These are phyloP conservation scores for Physcomitrium patens DNA, from an alignment of 225 moss, liverwort and hornwort species.

Conservation along the genomic window DNA sequence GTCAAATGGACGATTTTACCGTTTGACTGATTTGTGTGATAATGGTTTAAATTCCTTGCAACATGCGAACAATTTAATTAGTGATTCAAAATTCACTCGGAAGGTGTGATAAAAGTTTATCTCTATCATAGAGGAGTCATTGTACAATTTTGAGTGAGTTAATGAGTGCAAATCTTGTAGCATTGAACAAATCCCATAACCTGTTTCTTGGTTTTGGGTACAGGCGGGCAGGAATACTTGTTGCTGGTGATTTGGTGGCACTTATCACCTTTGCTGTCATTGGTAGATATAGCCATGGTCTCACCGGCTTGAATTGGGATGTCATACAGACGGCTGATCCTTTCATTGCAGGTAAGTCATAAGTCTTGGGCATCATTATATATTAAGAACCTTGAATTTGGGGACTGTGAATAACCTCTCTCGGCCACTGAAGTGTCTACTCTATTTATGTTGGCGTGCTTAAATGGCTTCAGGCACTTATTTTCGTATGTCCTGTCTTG, in stretches of 20 bases:
- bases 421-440: not conserved
- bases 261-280: slow-evolving; percentile 79
- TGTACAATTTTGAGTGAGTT: not conserved
- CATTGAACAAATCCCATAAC: not conserved
- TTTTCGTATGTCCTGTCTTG: not conserved
- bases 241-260: slow-evolving; percentile 77
- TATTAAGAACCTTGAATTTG: not conserved
- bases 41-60: too few species aligned
- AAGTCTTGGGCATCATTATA: not conserved
- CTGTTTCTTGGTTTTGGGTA: slow-evolving; percentile 23
- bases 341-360: slow-evolving; percentile 73
- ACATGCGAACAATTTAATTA: too few species aligned
- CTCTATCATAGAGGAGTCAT: too few species aligned
- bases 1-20: too few species aligned
- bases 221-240: slow-evolving; percentile 78
- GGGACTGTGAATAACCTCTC: not conserved
- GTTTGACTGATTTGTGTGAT: too few species aligned
- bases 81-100: too few species aligned
- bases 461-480: not conserved
- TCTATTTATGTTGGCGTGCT: not conserved
- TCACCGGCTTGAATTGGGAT: slow-evolving; percentile 86
- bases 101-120: too few species aligned
- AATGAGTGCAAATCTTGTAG: slow-evolving; percentile 1
- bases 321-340: slow-evolving; percentile 86
- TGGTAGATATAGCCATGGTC: slow-evolving; percentile 85